phyloP scores from a whole-genome alignment of 192 early-diverging fungal genomes.

The Coemansia umbellata region DNA sequence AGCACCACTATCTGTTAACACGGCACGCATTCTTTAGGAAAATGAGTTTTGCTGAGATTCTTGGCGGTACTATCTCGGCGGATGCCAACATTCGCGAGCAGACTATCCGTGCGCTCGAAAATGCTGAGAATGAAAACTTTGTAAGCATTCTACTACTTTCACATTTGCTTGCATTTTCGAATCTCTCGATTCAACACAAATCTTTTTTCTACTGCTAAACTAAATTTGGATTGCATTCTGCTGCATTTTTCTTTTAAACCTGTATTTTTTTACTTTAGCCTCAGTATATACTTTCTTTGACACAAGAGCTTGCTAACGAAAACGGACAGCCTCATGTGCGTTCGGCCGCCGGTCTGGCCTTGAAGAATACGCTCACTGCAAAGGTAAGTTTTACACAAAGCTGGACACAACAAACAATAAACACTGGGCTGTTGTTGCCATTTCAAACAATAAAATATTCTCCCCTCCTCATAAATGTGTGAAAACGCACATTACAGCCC shows the following conservation, averaged over 20 bases:
- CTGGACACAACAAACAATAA: background rate
- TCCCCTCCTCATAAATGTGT: too few relatives aligned
- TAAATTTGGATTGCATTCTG: slow-evolving; percentile 8
- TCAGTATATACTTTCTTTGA: slow-evolving; percentile 64
- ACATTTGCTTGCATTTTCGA: slow-evolving; percentile 7
- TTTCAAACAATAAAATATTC: too few relatives aligned
- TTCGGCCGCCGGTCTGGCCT: slow-evolving; percentile 77
- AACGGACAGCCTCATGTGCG: slow-evolving; percentile 61
- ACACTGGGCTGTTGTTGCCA: background rate
- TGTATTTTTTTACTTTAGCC: slow-evolving; percentile 47
- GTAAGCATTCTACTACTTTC: slow-evolving; percentile 63
- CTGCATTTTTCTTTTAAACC: background rate
- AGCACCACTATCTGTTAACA: background rate
- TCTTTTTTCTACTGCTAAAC: background rate
- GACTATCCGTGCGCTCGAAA: slow-evolving; percentile 72
- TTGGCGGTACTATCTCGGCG: slow-evolving; percentile 75
- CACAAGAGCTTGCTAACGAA: slow-evolving; percentile 82
- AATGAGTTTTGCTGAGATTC: slow-evolving; percentile 72
- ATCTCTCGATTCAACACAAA: slow-evolving; percentile 4
- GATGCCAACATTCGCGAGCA: slow-evolving; percentile 77
- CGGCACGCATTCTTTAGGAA: background rate
- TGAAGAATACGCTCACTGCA: slow-evolving; percentile 90
- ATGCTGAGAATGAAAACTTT: slow-evolving; percentile 72
- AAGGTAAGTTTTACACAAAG: slow-evolving; percentile 56
- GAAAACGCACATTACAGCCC: too few relatives aligned